Evolutionary conservation across 306 rosid genomes (phyloP).

Genomic region (Gillenia trifoliata): DNA sequence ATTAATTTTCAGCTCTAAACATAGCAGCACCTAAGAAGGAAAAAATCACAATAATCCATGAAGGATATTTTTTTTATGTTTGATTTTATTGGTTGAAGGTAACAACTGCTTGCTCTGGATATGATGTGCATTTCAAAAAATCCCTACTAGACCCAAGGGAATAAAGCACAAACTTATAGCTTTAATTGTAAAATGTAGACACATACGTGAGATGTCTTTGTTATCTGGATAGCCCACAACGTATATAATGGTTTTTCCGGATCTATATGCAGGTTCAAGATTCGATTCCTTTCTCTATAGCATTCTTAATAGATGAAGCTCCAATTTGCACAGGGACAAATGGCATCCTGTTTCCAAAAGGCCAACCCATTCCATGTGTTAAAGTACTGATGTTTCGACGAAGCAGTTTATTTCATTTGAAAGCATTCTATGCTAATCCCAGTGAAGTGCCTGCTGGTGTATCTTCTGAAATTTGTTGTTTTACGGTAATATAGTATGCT

Average conservation of each 20-base stretch:
- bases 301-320: constrained; percentile 52
- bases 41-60: not conserved
- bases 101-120: not conserved
- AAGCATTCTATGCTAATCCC: constrained; percentile 63
- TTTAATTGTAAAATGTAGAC: not conserved
- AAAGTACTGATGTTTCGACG: constrained; percentile 50
- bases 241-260: constrained; percentile 16
- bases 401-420: constrained; percentile 55
- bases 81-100: not conserved
- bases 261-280: constrained; percentile 70
- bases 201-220: not conserved
- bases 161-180: not conserved
- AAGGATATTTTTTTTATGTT: not conserved
- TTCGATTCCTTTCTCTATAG: constrained; percentile 65
- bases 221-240: constrained; percentile 7
- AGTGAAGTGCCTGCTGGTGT: constrained; percentile 62
- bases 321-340: constrained; percentile 45
- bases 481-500: constrained; percentile 45
- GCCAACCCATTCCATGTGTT: constrained; percentile 67
- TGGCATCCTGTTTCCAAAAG: constrained; percentile 59
- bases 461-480: constrained; percentile 50
- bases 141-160: not conserved
- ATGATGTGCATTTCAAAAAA: not conserved
- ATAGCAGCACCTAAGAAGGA: not conserved
- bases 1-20: not conserved